Evolutionary conservation across 202 grass and related monocot species (phyloP), one percentile per base, ranked within the genome.

Genomic region (Brachypodium distachyon): DNA sequence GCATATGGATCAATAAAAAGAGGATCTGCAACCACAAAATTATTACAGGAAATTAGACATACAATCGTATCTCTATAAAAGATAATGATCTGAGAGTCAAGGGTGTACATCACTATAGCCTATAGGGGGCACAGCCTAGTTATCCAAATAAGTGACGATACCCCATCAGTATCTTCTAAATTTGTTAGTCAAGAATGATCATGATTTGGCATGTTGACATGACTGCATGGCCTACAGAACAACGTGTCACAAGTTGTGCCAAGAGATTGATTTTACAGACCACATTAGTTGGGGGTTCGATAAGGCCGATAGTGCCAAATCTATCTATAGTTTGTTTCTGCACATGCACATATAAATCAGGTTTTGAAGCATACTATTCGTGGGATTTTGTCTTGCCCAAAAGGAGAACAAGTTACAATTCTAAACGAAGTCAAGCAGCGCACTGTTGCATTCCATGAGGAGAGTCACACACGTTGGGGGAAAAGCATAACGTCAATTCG

Each of bases 1-100:
- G 91, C 89, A 32, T 97, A 97, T 69, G 91, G 84, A 74, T 97
- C 94, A 4, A 97, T 86, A 66, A 90, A 94, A 77, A 92, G 84
- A 80, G 91, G 91, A 90, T 97, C 94, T 97, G 81, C 51, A 73
- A 50, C 67, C 25, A 66, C 31, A 85, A 52, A 54, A 14, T 40
- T 1, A 42, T 32, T 34, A 73, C 17, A 16, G 75, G 83, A 82
- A 50, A 87, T 67, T 59, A 69, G 13, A 83, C 6, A 58, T n/a
- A 63, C 14, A 50, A 72, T 41, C 28, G 61, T 7, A 64, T 12
- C 43, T 67, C 12, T 48, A 68, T n/a, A n/a, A n/a, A n/a, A n/a
- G n/a, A n/a, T n/a, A n/a, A n/a, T n/a, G n/a, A n/a, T n/a, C n/a
- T n/a, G n/a, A n/a, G n/a, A n/a, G n/a, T n/a, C n/a, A n/a, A n/a